Conservation (phyloP, 352 stramenopile species). For the Pythium guiyangense region DNA sequence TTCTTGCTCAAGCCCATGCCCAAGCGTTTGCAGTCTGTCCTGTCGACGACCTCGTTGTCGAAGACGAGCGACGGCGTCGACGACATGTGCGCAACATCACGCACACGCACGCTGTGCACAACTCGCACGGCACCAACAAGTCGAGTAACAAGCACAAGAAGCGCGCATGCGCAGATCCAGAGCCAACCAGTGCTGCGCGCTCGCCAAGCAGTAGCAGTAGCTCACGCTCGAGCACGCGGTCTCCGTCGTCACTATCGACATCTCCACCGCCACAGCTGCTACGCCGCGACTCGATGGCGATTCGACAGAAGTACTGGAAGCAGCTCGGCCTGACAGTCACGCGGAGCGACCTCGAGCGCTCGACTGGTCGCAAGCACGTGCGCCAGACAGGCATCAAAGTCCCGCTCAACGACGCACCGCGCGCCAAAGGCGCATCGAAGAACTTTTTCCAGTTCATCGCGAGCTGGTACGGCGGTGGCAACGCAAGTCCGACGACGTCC, state of each 20-base stretch:
- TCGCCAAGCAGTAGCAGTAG: slow-evolving; percentile 7
- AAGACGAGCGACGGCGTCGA: slow-evolving; percentile 72
- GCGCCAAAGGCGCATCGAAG: slow-evolving; percentile 38
- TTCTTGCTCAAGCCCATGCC: slow-evolving; percentile 75
- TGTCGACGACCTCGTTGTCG: slow-evolving; percentile 65
- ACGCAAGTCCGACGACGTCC: not conserved
- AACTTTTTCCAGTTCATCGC: slow-evolving; percentile 80
- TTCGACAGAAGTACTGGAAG: slow-evolving; percentile 85
- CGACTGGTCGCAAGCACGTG: slow-evolving; percentile 53
- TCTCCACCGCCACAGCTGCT: slow-evolving; percentile 17
- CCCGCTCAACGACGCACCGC: slow-evolving; percentile 58
- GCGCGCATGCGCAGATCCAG: slow-evolving; percentile 40
- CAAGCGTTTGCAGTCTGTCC: slow-evolving; percentile 62
- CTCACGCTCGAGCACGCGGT: slow-evolving; percentile 5
- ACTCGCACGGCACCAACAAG: slow-evolving; percentile 14
- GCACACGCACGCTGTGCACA: not conserved
- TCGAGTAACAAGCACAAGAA: slow-evolving; percentile 35
- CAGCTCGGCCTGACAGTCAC: slow-evolving; percentile 79
- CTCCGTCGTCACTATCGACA: not conserved
- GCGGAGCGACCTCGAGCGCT: slow-evolving; percentile 77
- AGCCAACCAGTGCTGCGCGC: slow-evolving; percentile 36
- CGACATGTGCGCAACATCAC: slow-evolving; percentile 31
- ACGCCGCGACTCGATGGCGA: slow-evolving; percentile 77
- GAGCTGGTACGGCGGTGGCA: slow-evolving; percentile 54
- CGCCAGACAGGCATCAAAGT: slow-evolving; percentile 73